phyloP scores from a whole-genome alignment of 805 yeast species.

The Nadsonia fulvescens region DNA sequence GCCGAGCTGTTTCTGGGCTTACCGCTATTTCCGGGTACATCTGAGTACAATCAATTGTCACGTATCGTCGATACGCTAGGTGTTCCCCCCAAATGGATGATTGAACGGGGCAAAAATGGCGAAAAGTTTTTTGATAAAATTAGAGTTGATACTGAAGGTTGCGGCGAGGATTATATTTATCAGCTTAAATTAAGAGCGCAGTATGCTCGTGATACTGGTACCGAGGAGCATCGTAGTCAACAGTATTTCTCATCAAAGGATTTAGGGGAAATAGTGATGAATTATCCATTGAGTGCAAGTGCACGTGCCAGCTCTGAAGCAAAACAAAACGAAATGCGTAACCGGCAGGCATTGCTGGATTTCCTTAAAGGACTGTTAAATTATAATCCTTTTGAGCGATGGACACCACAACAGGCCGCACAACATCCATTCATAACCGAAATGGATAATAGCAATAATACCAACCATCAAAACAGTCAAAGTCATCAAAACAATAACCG shows the following conservation, averaged over 20 bases:
- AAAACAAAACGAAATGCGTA: slow-evolving; percentile 58
- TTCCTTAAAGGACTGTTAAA: slow-evolving; percentile 63
- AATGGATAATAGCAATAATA: too few relatives aligned
- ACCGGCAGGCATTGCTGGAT: slow-evolving; percentile 55
- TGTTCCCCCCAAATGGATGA: slow-evolving; percentile 85
- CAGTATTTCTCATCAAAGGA: slow-evolving; percentile 55
- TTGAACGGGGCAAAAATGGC: slow-evolving; percentile 83
- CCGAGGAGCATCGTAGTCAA: slow-evolving; percentile 61
- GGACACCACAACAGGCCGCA: slow-evolving; percentile 93
- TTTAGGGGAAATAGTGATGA: slow-evolving; percentile 54
- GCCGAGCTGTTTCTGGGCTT: slow-evolving; percentile 82
- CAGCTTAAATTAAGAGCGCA: slow-evolving; percentile 33
- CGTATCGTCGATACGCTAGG: slow-evolving; percentile 75
- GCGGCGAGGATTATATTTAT: slow-evolving; percentile 18
- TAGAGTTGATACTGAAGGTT: slow-evolving; percentile 20
- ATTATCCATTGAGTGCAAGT: slow-evolving; percentile 32
- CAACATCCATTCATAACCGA: slow-evolving; percentile 78
- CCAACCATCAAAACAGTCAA: too few relatives aligned
- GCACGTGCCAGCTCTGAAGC: slow-evolving; percentile 28
- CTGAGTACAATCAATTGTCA: slow-evolving; percentile 78
- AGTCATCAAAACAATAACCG: too few relatives aligned
- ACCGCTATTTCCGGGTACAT: slow-evolving; percentile 87
- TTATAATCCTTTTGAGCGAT: slow-evolving; percentile 80
- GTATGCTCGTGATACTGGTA: slow-evolving; percentile 26
- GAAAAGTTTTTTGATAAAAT: slow-evolving; percentile 42